Evolutionary conservation across 768 basidiomycete genomes (phyloP), one percentile per base, ranked within the genome.

Genomic region (Termitomyces sp.): DNA sequence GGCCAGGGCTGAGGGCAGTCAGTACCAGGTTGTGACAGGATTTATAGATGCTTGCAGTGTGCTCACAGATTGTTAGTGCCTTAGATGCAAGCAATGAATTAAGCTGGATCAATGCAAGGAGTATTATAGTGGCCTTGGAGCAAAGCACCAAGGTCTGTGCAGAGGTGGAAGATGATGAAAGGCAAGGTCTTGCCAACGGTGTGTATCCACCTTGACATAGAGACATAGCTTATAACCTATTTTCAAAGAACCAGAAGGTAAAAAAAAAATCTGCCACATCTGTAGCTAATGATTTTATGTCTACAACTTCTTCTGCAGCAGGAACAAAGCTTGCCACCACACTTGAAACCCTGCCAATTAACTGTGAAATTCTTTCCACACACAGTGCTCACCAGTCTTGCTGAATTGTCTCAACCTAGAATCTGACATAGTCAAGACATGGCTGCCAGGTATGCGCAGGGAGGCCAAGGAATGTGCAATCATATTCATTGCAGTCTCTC

Each of bases 131-230:
- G 60, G 60, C 0, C 37, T 60, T 9, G 57, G 60, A 56, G 20
- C 22, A 5, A 60, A 60, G n/a, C 60, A 60, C 34, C 51, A 53
- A 16, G 56, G 51, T 22, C 10, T 45, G 10, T 60, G 60, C 22
- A 16, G 48, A 4, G 60, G 33, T 2, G 49, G 8, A 60, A 49
- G 51, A 51, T 51, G 20, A 52, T 60, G 44, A 56, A 56, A 15
- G 59, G 59, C 29, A 46, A 41, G 49, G 20, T 29, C 2, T 18
- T 59, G 6, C 54, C 54, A 0, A 51, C 55, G 58, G 58, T 59
- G 22, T 29, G 33, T 29, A 15, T 6, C 10, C 6, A 16, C 0
- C 28, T 24, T n/a, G 31, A 4, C 22, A 24, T 47, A 22, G 18
- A 28, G 12, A 37, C 29, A 31, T 31, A 41, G 20, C 39, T 47